Evolutionary conservation across 768 basidiomycete genomes (phyloP), one percentile per base, ranked within the genome.

Genomic region (Leccinum barrowsii): DNA sequence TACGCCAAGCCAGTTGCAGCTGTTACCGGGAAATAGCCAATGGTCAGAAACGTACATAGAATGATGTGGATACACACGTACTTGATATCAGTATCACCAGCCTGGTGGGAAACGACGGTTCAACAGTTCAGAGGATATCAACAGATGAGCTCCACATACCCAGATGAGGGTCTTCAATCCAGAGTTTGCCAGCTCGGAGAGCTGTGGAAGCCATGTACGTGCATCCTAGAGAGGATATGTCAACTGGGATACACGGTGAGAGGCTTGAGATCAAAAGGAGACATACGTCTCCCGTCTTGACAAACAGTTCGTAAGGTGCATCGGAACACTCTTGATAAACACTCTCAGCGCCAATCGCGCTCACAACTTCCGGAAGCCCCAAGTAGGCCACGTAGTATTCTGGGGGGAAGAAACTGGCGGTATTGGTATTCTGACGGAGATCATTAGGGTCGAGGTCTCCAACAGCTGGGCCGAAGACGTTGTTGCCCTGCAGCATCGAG

Each of bases 381-480:
- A 86, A 70, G 60, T 81, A 85, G 11, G 72, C 70, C 44, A 82
- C 60, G 57, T 85, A 86, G 57, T 77, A 83, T 48, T 83, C 77
- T 0, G 85, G 81, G 5, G 86, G 85, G 69, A 86, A 86, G 4
- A 71, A 55, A 2, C 24, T 24, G 24, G 24, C 0, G 1, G 78
- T 63, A 42, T 30, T 28, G 32, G 5, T 8, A 34, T 79, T 84
- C 67, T 86, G 85, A 21, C 83, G 74, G 47, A 88, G 70, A 63
- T 88, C 86, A 58, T 86, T 68, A 0, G 76, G 61, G 59, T 88
- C 84, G 11, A 77, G 74, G 63, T 82, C 64, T 0, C 82, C 82
- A 5, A 85, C 73, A 1, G 82, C 82, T 0, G 83, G 83, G 2
- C 65, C 10, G 58, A 80, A 80, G 11, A 86, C 72, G 15, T 84